Base-by-base conservation (phyloP, 2,329 filamentous ascomycete genomes). In the Akanthomyces dipterigenus region DNA sequence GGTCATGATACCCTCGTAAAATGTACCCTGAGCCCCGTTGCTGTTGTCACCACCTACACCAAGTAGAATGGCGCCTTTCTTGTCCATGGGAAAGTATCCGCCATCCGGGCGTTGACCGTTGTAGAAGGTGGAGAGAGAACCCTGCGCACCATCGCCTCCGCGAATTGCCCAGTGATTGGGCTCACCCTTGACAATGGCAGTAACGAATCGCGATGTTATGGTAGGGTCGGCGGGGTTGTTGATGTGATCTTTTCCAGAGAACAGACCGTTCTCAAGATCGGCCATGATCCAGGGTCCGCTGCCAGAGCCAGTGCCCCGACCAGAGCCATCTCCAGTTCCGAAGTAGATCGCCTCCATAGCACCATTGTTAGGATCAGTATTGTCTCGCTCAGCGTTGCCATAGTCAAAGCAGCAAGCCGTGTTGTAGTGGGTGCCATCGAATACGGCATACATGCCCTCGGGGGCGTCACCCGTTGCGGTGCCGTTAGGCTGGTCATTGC, bases 281-380 rank as follows among this genome's bases (percentile, higher is more conserved):
- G 85, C 86, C 85, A 88, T 88, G 67, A 88, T 70, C 86, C 86
- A 88, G 0, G 86, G 86, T 0, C 86, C 86, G 49, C 65, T 78
- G 53, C 85, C 86, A 3, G 81, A 60, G 9, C 86, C 86, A 8
- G 70, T 72, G 20, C 86, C 86, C 81, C 83, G 87, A 7, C 54
- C 61, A 3, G 54, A 54, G 65, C 63, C 62, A 0, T 76, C 83
- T 69, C 68, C 80, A 68, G 75, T 73, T 1, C 86, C 86, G 66
- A 78, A 88, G 77, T 88, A 88, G 62, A 88, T 84, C 61, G 86
- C 83, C 69, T 89, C 86, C 86, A 89, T 88, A 67, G 87, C 84
- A 16, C 83, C 85, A 57, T 81, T 80, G 3, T 85, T 86, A 0
- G 84, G 81, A 63, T 85, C 82, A 2, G 3, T 64, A 61, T 69